phyloP scores from a whole-genome alignment of 1,284 basidiomycete genomes.

The Austroboletus olivaceoglutinosus region DNA sequence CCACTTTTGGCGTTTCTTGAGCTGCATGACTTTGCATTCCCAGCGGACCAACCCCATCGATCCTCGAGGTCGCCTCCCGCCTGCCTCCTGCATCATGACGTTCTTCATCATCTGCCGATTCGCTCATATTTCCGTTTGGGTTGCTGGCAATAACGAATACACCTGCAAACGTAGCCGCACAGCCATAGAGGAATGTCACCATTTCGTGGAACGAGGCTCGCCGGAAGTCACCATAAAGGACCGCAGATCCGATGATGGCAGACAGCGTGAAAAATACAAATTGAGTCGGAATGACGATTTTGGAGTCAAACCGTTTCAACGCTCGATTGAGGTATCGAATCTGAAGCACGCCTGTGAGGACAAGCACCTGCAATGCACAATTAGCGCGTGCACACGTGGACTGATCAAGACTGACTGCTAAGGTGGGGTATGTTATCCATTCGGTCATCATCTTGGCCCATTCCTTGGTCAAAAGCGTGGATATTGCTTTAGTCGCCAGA shows the following conservation, averaged over 20 bases:
- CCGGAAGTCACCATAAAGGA: conserved; percentile 92
- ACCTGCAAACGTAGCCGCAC: conserved; percentile 78
- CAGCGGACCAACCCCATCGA: conserved; percentile 33
- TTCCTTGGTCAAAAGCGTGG: conserved; percentile 76
- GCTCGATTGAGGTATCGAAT: conserved; percentile 90
- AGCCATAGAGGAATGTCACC: conserved; percentile 84
- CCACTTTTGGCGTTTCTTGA: conserved; percentile 43
- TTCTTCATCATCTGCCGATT: conserved; percentile 21
- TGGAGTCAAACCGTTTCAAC: conserved; percentile 77
- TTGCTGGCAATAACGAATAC: conserved; percentile 81
- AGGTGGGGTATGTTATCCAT: conserved; percentile 77
- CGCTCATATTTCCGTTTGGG: conserved; percentile 27
- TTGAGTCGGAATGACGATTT: conserved; percentile 92
- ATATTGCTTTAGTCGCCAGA: conserved; percentile 89
- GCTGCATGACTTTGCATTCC: conserved; percentile 42
- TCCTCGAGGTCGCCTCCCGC: conserved; percentile 31
- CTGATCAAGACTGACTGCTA: conserved; percentile 46
- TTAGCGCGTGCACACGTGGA: conserved; percentile 18
- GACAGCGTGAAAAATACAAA: conserved; percentile 89
- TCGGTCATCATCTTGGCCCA: conserved; percentile 73
- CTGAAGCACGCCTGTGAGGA: conserved; percentile 83
- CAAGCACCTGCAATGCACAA: conserved; percentile 55
- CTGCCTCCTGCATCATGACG: conserved; percentile 33
- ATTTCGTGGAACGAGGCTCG: conserved; percentile 77
- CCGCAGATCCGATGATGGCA: conserved; percentile 89